A percentile compares a stretch with the other conserved stretches of the same genome.
Evolutionary conservation across 768 basidiomycete genomes (phyloP).

Genomic region (Coprinopsis cinerea): DNA sequence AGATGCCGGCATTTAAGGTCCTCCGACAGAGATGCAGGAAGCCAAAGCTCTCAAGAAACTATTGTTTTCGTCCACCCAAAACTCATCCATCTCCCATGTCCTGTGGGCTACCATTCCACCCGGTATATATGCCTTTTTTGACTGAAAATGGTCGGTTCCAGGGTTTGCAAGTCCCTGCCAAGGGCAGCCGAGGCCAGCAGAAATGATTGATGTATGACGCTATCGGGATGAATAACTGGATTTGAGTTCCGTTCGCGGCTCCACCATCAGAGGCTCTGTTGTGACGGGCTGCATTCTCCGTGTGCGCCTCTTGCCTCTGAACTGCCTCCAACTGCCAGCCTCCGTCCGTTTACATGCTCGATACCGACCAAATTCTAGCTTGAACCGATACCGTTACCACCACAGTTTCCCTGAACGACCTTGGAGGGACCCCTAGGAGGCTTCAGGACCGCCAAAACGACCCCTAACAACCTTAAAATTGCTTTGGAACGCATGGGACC

Average conservation of each 20-base stretch:
- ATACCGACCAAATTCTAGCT: background rate
- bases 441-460: background rate
- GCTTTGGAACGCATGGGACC: background rate
- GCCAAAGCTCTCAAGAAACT: too few relatives aligned
- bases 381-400: background rate
- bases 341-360: background rate
- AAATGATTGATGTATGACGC: background rate
- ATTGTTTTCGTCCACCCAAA: too few relatives aligned
- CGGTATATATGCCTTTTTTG: too few relatives aligned
- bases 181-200: too few relatives aligned
- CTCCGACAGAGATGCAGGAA: too few relatives aligned
- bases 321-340: conserved; percentile 5
- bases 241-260: background rate
- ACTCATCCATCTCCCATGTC: too few relatives aligned
- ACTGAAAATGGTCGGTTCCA: too few relatives aligned
- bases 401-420: background rate
- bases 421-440: background rate
- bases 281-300: conserved; percentile 1
- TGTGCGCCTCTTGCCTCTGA: background rate
- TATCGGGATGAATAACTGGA: background rate
- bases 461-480: background rate
- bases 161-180: too few relatives aligned
- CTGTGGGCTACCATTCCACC: too few relatives aligned
- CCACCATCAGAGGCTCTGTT: background rate
- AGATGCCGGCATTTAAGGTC: too few relatives aligned